phyloP scores from a whole-genome alignment of 768 basidiomycete species.

The Psilocybe subaeruginosa region DNA sequence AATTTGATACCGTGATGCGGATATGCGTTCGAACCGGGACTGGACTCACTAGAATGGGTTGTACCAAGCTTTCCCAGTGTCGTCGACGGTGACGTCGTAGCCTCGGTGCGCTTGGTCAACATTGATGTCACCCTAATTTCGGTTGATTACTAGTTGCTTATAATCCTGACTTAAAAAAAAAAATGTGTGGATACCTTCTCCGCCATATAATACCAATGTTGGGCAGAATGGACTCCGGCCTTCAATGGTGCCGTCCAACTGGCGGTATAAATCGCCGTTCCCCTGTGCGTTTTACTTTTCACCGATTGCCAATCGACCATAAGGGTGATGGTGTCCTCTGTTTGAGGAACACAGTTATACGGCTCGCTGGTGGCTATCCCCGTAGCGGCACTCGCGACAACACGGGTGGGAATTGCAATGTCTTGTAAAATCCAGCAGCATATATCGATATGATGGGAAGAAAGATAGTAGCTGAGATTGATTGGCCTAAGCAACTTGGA shows the following conservation, averaged over 20 bases:
- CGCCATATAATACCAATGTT: slow-evolving; percentile 96
- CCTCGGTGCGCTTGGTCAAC: slow-evolving; percentile 95
- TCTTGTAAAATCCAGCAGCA: slow-evolving; percentile 85
- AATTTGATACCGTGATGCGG: slow-evolving; percentile 2
- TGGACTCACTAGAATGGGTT: slow-evolving; percentile 87
- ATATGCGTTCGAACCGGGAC: slow-evolving; percentile 12
- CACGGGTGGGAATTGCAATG: slow-evolving; percentile 77
- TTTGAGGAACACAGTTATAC: slow-evolving; percentile 83
- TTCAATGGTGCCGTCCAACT: slow-evolving; percentile 94
- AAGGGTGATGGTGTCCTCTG: slow-evolving; percentile 95
- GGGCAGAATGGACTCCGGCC: slow-evolving; percentile 87
- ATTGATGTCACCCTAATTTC: slow-evolving; percentile 78
- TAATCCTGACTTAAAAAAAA: background rate
- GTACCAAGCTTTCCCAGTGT: slow-evolving; percentile 81
- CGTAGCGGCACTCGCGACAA: slow-evolving; percentile 88
- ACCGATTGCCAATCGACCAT: slow-evolving; percentile 92
- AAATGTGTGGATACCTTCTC: slow-evolving; percentile 61
- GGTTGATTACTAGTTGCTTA: background rate
- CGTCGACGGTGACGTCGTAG: slow-evolving; percentile 87
- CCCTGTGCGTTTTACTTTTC: slow-evolving; percentile 72
- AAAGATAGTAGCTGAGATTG: slow-evolving; percentile 79
- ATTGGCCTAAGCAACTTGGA: slow-evolving; percentile 13
- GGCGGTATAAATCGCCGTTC: slow-evolving; percentile 91
- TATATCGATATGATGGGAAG: slow-evolving; percentile 92
- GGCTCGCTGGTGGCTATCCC: slow-evolving; percentile 91